A percentile compares a stretch with the other conserved stretches of the same genome.
phyloP scores from a whole-genome alignment of 371 early-diverging fungal genomes.

The Thermomucor indicae-seudaticae region DNA sequence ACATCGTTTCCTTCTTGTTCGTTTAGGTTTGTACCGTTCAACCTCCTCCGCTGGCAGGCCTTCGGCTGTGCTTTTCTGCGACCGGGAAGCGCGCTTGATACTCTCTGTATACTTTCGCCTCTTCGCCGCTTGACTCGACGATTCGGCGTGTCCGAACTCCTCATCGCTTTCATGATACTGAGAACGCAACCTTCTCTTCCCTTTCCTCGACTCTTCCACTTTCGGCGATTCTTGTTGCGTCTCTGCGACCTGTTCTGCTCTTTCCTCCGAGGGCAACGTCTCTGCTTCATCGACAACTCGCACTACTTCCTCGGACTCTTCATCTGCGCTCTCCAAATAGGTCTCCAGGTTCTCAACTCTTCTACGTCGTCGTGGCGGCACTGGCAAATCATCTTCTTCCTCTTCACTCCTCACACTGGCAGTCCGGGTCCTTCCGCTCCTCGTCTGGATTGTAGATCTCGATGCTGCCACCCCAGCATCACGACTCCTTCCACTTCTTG shows the following conservation, averaged over 20 bases:
- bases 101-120: conserved; percentile 30
- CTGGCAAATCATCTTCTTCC: background rate
- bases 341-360: too few species aligned
- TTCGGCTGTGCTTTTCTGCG: conserved; percentile 7
- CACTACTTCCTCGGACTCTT: too few species aligned
- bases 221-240: too few species aligned
- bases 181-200: conserved; percentile 20
- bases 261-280: too few species aligned
- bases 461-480: too few species aligned
- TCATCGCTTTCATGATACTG: conserved; percentile 1
- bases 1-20: background rate
- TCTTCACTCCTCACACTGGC: too few species aligned
- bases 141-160: conserved; percentile 3
- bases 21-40: conserved; percentile 8
- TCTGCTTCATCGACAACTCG: too few species aligned
- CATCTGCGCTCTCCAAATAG: too few species aligned
- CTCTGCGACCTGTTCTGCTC: too few species aligned
- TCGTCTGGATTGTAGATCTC: background rate
- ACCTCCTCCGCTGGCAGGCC: conserved; percentile 29
- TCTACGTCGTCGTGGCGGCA: conserved; percentile 10
- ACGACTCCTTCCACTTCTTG: conserved; percentile 5
- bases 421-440: background rate
- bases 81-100: too few species aligned
- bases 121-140: conserved; percentile 26
- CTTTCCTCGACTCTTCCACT: conserved; percentile 2